Evolutionary conservation across 2,329 filamentous ascomycete species (phyloP), one percentile per base, ranked within the genome.

Genomic region (Aspergillus glaucus): DNA sequence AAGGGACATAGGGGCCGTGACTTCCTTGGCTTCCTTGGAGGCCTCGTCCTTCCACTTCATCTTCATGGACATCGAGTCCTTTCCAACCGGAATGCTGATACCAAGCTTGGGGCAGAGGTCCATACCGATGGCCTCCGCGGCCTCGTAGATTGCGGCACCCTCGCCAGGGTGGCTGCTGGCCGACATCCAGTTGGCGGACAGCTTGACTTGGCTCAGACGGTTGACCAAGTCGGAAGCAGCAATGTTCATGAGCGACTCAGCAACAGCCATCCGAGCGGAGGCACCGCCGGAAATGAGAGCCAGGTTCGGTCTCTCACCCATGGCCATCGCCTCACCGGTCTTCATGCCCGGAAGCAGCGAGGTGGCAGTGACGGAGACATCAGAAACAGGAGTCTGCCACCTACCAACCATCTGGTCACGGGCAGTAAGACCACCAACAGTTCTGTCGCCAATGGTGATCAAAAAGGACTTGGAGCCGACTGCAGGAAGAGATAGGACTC

Each of bases 21-120:
- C 92, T 56, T 91, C 91, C 73, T 87, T 93, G 12, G 79, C 72
- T 53, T 87, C 78, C 15, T 81, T 80, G 26, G 76, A 80, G 49
- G 79, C 74, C 52, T 76, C 75, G 57, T 92, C 87, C 63, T 83
- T 86, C 93, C 93, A 97, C 48, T 89, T 89, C 62, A 94, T 92
- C 77, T 96, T 96, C 93, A 98, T 97, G 2, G 91, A 96, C 70
- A 94, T 95, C 0, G 92, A 97, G 68, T 98, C 93, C 72, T 98
- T 97, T 48, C 93, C 93, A 7, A 97, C 93, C 3, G 93, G 93
- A 51, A 98, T 97, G 49, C 87, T 89, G 52, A 98, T 83, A 30
- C 88, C 89, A n/a, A 97, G 78, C 59, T 87, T 79, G 2, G 90
- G 90, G 70, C 93, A 98, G 7, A 98, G 77, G 43, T 95, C 87